These are phyloP conservation scores for Hypericum androsaemum DNA, from an alignment of 345 rosid species.

Conservation along the genomic window DNA sequence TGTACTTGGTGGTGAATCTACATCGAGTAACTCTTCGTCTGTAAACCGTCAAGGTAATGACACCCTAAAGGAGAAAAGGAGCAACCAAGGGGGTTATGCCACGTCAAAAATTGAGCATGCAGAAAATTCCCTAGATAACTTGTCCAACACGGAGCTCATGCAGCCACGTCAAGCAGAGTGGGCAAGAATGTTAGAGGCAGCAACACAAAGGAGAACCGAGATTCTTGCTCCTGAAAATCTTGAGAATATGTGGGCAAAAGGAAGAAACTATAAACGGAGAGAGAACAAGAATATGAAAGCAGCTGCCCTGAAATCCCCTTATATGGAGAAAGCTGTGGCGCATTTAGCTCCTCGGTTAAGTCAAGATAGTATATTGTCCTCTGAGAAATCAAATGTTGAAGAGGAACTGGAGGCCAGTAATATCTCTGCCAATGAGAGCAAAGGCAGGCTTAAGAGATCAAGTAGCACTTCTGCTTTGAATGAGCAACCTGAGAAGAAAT, in stretches of 20 bases:
- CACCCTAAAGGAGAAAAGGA: not conserved
- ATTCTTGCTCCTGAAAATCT: conserved; percentile 96
- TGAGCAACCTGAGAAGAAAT: conserved; percentile 35
- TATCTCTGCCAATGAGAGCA: conserved; percentile 38
- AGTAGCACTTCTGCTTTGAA: conserved; percentile 70
- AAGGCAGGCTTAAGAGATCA: conserved; percentile 64
- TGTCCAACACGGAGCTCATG: conserved; percentile 25
- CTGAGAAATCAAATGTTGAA: conserved; percentile 20
- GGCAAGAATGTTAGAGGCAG: conserved; percentile 74
- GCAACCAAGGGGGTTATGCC: conserved; percentile 26
- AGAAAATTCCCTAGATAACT: conserved; percentile 18
- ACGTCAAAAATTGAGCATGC: conserved; percentile 23
- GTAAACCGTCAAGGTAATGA: conserved; percentile 11
- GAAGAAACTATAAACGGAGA: conserved; percentile 77
- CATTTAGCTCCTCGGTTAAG: conserved; percentile 27
- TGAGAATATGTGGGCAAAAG: conserved; percentile 97
- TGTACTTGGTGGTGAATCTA: conserved; percentile 21
- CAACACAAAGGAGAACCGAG: conserved; percentile 88
- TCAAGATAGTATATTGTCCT: conserved; percentile 27
- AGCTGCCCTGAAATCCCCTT: conserved; percentile 22
- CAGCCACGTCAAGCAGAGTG: conserved; percentile 57
- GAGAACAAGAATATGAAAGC: conserved; percentile 42
- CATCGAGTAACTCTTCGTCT: conserved; percentile 22
- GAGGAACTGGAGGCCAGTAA: conserved; percentile 20
- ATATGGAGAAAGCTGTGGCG: conserved; percentile 29